These are phyloP conservation scores for Ustilaginoidea virens DNA, from an alignment of 2,329 filamentous ascomycete genomes.

Conservation along the genomic window DNA sequence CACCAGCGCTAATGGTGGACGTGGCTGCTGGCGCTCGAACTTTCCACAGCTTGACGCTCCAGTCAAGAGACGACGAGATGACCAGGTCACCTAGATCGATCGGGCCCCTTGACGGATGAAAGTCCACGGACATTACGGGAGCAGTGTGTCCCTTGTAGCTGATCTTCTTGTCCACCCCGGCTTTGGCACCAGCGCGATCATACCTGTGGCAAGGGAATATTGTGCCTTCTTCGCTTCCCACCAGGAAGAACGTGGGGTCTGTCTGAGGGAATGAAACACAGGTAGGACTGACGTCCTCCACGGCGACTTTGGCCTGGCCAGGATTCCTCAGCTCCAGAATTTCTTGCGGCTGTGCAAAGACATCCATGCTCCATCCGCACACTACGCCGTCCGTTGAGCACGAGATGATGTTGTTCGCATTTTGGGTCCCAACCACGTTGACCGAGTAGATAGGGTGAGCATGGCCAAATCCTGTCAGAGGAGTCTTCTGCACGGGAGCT, in stretches of 20 bases:
- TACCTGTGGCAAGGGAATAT: slow-evolving; percentile 97
- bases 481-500: slow-evolving; percentile 87
- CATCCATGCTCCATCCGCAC: slow-evolving; percentile 95
- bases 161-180: slow-evolving; percentile 79
- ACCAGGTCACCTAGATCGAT: slow-evolving; percentile 91
- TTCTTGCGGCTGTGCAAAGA: slow-evolving; percentile 93
- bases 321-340: slow-evolving; percentile 78
- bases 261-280: slow-evolving; percentile 89
- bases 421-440: slow-evolving; percentile 92
- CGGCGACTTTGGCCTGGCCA: slow-evolving; percentile 56
- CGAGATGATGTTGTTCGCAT: slow-evolving; percentile 96
- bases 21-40: slow-evolving; percentile 67
- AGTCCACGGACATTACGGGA: slow-evolving; percentile 90
- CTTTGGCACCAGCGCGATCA: slow-evolving; percentile 92
- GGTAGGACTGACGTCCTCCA: slow-evolving; percentile 87
- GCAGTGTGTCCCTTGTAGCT: slow-evolving; percentile 83
- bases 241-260: slow-evolving; percentile 93
- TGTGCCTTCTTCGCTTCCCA: slow-evolving; percentile 89
- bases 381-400: slow-evolving; percentile 94
- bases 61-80: slow-evolving; percentile 83
- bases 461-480: slow-evolving; percentile 84
- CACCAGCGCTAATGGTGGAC: slow-evolving; percentile 38
- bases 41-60: slow-evolving; percentile 96
- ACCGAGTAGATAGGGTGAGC: slow-evolving; percentile 94
- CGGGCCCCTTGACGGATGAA: slow-evolving; percentile 82